Conservation (phyloP, 495 filamentous ascomycete genomes). For the Thozetella sp. region DNA sequence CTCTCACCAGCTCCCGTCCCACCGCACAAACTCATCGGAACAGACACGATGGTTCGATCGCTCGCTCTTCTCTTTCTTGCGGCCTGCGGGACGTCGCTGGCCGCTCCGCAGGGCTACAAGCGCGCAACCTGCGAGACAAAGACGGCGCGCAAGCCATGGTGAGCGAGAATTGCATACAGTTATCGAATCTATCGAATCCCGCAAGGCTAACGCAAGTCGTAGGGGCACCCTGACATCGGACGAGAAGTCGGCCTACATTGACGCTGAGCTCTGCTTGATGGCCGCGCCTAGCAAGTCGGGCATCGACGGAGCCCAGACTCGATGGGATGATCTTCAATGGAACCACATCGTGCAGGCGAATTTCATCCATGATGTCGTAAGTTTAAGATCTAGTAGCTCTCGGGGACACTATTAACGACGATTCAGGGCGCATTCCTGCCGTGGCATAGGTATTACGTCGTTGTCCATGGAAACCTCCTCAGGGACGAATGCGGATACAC, state of each 20-base stretch:
- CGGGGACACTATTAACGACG: background rate
- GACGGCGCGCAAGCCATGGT: slow-evolving; percentile 1
- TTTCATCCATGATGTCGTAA: slow-evolving; percentile 4
- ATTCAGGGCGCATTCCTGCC: background rate
- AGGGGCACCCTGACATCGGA: background rate
- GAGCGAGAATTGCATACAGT: background rate
- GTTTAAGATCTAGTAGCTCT: background rate
- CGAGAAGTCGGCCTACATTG: background rate
- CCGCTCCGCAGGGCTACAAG: too few relatives aligned
- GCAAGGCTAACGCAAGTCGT: background rate
- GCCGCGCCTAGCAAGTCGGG: background rate
- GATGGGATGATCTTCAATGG: background rate
- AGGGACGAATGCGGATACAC: background rate
- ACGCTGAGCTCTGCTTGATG: slow-evolving; percentile 1
- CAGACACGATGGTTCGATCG: too few relatives aligned
- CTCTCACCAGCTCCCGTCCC: too few relatives aligned
- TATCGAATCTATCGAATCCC: background rate
- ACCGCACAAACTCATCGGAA: too few relatives aligned
- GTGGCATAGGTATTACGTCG: background rate
- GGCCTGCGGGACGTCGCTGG: too few relatives aligned
- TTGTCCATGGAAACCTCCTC: background rate
- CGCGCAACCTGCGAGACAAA: background rate
- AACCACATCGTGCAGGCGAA: background rate
- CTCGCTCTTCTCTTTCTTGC: too few relatives aligned
- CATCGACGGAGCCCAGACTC: background rate